phyloP scores from a whole-genome alignment of 1,139 yeast genomes.

The Suhomyces terraborum region DNA sequence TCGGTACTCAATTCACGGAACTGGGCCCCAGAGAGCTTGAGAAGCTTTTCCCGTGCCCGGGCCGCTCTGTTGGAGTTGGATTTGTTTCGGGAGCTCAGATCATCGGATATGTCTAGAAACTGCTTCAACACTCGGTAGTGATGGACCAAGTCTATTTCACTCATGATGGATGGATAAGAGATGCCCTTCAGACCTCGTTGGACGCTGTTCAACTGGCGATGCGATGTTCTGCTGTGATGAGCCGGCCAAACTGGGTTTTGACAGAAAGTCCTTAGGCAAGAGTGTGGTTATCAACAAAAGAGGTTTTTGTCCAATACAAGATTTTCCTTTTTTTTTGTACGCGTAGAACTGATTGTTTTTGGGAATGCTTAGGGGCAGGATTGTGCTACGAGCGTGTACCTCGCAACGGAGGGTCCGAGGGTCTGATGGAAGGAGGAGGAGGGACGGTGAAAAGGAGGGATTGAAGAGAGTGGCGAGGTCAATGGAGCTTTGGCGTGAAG shows the following conservation, averaged over 20 bases:
- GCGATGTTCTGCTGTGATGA: not conserved
- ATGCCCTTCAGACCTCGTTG: not conserved
- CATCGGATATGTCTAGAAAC: slow-evolving; percentile 55
- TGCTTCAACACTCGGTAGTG: slow-evolving; percentile 55
- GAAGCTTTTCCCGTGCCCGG: slow-evolving; percentile 81
- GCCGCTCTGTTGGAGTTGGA: slow-evolving; percentile 60
- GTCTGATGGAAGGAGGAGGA: not conserved
- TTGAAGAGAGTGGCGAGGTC: too few species aligned
- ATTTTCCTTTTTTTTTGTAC: slow-evolving; percentile 11
- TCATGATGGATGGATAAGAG: slow-evolving; percentile 17
- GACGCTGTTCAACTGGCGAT: not conserved
- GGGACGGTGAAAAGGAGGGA: not conserved
- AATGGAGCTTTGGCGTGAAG: too few species aligned
- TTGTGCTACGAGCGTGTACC: not conserved
- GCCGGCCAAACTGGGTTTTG: not conserved
- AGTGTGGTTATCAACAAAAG: not conserved
- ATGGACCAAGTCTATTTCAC: slow-evolving; percentile 42
- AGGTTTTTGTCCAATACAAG: slow-evolving; percentile 1
- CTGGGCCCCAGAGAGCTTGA: slow-evolving; percentile 80
- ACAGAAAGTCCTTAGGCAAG: not conserved
- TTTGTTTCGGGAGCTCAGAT: slow-evolving; percentile 43
- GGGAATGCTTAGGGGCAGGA: slow-evolving; percentile 5
- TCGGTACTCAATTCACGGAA: slow-evolving; percentile 88
- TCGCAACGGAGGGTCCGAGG: not conserved
- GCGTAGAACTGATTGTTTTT: slow-evolving; percentile 8